These are phyloP conservation scores for Solanum rostratum DNA, from an alignment of 257 asterid genomes.

Conservation along the genomic window DNA sequence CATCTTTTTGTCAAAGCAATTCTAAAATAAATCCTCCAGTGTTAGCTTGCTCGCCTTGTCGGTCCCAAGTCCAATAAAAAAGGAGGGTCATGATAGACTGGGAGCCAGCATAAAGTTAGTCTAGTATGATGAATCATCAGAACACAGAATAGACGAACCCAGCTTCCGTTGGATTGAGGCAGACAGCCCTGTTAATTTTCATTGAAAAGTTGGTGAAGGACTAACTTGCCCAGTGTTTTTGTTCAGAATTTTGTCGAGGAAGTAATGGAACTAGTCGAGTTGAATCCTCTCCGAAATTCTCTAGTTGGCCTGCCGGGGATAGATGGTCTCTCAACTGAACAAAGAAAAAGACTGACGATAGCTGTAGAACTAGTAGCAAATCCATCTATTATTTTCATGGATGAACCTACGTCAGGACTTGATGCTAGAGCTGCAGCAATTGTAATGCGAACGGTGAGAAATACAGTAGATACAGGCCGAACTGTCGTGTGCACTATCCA, in stretches of 20 bases:
- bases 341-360: slow-evolving; percentile 75
- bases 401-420: slow-evolving; percentile 85
- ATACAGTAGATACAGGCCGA: slow-evolving; percentile 81
- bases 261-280: slow-evolving; percentile 80
- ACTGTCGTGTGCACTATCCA: slow-evolving; percentile 90
- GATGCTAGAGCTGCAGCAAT: slow-evolving; percentile 95
- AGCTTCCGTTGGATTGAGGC: neutral
- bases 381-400: slow-evolving; percentile 92
- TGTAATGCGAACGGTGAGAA: slow-evolving; percentile 81
- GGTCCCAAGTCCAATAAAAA: neutral
- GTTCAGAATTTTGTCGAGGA: slow-evolving; percentile 73
- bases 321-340: slow-evolving; percentile 80
- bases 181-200: neutral
- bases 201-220: neutral
- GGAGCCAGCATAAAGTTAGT: neutral
- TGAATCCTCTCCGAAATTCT: slow-evolving; percentile 47
- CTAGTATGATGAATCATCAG: neutral
- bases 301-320: slow-evolving; percentile 83
- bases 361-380: slow-evolving; percentile 88
- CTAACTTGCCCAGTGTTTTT: neutral
- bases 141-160: neutral
- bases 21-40: neutral
- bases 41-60: neutral
- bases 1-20: neutral
- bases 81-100: neutral